Conservation (phyloP, 352 stramenopile species). For the Globisporangium abappressorium region DNA sequence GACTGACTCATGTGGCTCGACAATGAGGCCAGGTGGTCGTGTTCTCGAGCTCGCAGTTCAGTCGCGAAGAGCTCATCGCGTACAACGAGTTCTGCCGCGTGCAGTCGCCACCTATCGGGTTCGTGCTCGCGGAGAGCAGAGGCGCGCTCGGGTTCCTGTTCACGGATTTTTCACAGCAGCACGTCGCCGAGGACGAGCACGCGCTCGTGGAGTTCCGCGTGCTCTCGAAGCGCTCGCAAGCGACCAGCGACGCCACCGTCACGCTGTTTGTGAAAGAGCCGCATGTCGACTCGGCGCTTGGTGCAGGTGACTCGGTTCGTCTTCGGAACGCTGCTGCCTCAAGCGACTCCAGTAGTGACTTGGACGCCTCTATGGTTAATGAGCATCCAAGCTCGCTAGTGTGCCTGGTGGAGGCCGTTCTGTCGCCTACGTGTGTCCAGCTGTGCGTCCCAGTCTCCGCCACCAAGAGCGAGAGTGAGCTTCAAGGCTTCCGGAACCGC, state of each 20-base stretch:
- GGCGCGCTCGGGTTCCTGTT: slow-evolving; percentile 39
- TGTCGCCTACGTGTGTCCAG: slow-evolving; percentile 6
- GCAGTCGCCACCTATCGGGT: slow-evolving; percentile 34
- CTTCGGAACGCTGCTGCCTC: neutral
- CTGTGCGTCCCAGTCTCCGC: neutral
- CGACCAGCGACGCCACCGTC: slow-evolving; percentile 7
- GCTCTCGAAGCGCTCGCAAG: slow-evolving; percentile 14
- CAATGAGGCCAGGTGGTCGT: slow-evolving; percentile 29
- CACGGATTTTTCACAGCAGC: slow-evolving; percentile 26
- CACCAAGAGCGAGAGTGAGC: slow-evolving; percentile 2
- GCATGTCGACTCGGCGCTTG: slow-evolving; percentile 10
- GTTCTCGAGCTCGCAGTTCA: slow-evolving; percentile 31
- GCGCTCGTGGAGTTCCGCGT: slow-evolving; percentile 24
- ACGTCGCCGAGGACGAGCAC: slow-evolving; percentile 14
- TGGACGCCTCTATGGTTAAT: neutral
- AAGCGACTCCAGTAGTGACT: neutral
- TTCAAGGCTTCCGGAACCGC: neutral
- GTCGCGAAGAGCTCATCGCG: slow-evolving; percentile 40
- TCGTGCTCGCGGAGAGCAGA: slow-evolving; percentile 35
- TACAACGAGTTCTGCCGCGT: slow-evolving; percentile 48
- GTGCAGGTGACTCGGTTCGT: slow-evolving; percentile 10
- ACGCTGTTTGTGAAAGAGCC: slow-evolving; percentile 21
- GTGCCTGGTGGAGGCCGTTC: slow-evolving; percentile 9
- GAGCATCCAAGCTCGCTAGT: neutral
- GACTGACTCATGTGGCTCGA: neutral